Base-by-base conservation (phyloP, 1,284 basidiomycete species). In the Ceratobasidium theobromae region DNA sequence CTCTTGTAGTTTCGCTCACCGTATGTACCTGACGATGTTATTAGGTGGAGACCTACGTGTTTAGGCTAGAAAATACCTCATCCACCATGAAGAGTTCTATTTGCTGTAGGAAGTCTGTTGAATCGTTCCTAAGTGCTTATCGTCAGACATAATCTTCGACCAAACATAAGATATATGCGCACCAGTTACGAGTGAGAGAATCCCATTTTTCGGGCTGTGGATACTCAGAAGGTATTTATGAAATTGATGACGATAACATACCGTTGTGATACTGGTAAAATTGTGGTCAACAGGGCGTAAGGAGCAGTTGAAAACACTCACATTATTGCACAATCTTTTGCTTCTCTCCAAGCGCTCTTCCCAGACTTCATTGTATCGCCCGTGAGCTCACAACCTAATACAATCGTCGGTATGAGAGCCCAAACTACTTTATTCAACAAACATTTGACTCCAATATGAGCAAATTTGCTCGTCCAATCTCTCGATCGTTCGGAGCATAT, bases 121-220 rank as follows among this genome's bases (percentile, higher is more conserved):
- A 84, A 68, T 86, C 84, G 64, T 79, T 74, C 89, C 89, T 91
- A 67, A 27, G 58, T 66, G 62, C 3, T 33, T 16, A 14, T 28
- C 28, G 30, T 54, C n/a, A 11, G 18, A 6, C 11, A 6, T 16
- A 41, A 4, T 4, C 5, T 1, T 27, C n/a, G 32, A 27, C n/a
- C 14, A 35, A 38, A 27, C 23, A 1, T 21, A 40, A 14, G 25
- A 12, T 12, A 4, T 23, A 70, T n/a, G n/a, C 75, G 60, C 70
- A 86, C 89, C 89, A 91, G 72, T 87, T 87, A 30, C 94, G 82
- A 1, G 94, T 96, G 53, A 97, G 77, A 45, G 91, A 90, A 71
- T 97, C 95, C 89, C 92, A 95, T 76, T 98, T 98, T 76, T 98
- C 96, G 0, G 92, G 93, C 87, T 95, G 69, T 40, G 23, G 1